phyloP scores from a whole-genome alignment of 2,329 filamentous ascomycete species.

The Epichloe bromicola region DNA sequence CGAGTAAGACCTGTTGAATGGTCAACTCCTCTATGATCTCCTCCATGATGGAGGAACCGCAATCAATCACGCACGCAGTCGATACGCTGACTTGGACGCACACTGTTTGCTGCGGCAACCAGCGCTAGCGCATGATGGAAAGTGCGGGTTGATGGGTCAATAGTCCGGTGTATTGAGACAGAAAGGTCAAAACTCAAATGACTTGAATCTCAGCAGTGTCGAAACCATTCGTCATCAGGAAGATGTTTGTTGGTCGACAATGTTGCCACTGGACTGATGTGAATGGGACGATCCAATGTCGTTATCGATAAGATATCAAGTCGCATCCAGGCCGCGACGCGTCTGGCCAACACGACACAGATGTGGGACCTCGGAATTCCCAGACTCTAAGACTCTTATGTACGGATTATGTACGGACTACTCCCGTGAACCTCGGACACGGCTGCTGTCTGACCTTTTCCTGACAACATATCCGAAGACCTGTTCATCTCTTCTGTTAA shows the following conservation, averaged over 20 bases:
- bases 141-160: neutral
- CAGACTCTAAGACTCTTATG: too few species aligned
- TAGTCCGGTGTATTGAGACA: neutral
- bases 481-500: too few species aligned
- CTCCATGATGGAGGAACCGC: constrained; percentile 9
- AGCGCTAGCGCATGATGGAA: neutral
- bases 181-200: neutral
- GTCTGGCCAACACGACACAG: neutral
- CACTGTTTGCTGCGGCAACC: neutral
- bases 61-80: constrained; percentile 5
- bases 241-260: neutral
- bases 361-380: too few species aligned
- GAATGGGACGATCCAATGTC: neutral
- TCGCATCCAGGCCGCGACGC: neutral
- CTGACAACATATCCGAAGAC: too few species aligned
- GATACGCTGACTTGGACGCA: constrained; percentile 3
- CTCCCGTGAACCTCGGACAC: too few species aligned
- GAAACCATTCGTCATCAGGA: neutral
- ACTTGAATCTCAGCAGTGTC: neutral
- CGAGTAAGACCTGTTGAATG: constrained; percentile 29
- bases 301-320: neutral
- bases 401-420: too few species aligned
- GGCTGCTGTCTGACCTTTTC: too few species aligned
- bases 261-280: neutral
- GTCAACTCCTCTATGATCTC: constrained; percentile 27